Percentiles rank a stretch among this genome's conserved stretches.
Evolutionary conservation across 805 yeast genomes (phyloP).

Genomic region (Lipomyces orientalis): DNA sequence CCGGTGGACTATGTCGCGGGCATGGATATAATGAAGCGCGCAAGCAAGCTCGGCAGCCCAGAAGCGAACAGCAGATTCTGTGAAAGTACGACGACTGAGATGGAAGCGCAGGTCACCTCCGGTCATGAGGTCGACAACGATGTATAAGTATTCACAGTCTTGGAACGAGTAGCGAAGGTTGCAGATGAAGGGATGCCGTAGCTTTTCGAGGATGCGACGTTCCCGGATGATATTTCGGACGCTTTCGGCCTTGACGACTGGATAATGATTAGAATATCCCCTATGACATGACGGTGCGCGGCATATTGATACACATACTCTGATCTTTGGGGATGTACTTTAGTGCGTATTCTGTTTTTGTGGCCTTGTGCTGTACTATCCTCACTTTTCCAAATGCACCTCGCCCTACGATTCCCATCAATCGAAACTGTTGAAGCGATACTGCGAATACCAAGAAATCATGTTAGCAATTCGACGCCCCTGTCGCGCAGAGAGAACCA

Average conservation of each 20-base stretch:
- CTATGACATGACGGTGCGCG: neutral
- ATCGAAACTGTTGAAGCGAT: conserved; percentile 37
- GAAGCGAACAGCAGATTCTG: conserved; percentile 40
- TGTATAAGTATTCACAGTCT: conserved; percentile 37
- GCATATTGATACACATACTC: conserved; percentile 12
- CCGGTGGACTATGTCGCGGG: conserved; percentile 31
- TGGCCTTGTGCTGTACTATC: conserved; percentile 41
- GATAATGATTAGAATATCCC: neutral
- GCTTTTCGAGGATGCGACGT: conserved; percentile 39
- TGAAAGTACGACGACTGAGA: conserved; percentile 36
- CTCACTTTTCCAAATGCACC: conserved; percentile 89
- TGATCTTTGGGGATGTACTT: conserved; percentile 42
- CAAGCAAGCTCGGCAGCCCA: conserved; percentile 43
- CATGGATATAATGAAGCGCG: conserved; percentile 41
- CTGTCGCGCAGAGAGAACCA: neutral
- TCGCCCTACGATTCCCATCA: conserved; percentile 71
- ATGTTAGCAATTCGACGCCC: neutral
- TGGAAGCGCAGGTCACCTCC: conserved; percentile 45
- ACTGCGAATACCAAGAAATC: neutral
- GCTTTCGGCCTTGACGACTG: conserved; percentile 31
- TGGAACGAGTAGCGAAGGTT: conserved; percentile 43
- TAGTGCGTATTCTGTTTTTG: conserved; percentile 39
- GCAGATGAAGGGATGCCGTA: conserved; percentile 42
- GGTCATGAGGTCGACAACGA: conserved; percentile 41
- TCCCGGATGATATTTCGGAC: conserved; percentile 39